phyloP scores from a whole-genome alignment of 2,329 filamentous ascomycete species.

The Aspergillus japonicus region DNA sequence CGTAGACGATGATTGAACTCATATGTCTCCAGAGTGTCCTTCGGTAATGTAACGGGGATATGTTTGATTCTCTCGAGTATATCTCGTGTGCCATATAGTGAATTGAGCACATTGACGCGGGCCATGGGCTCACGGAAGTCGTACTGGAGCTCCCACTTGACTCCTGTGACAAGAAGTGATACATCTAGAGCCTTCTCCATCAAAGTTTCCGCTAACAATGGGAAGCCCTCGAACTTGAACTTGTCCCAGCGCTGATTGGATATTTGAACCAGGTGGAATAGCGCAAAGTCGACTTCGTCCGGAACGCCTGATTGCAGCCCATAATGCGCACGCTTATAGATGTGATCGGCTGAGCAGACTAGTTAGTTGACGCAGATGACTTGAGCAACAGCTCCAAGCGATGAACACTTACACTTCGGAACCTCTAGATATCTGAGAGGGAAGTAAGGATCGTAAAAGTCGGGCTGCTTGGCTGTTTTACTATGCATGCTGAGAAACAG shows the following conservation, averaged over 20 bases:
- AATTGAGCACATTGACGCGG: slow-evolving; percentile 60
- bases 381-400: neutral
- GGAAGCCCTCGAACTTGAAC: slow-evolving; percentile 90
- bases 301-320: slow-evolving; percentile 76
- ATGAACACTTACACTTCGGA: slow-evolving; percentile 33
- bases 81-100: slow-evolving; percentile 65
- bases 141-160: slow-evolving; percentile 79
- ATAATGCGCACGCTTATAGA: slow-evolving; percentile 84
- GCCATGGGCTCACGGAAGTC: slow-evolving; percentile 54
- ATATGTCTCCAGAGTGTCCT: slow-evolving; percentile 68
- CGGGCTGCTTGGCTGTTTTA: slow-evolving; percentile 34
- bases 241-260: slow-evolving; percentile 93
- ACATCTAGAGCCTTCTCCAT: slow-evolving; percentile 81
- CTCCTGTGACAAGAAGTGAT: slow-evolving; percentile 74
- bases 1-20: slow-evolving; percentile 69
- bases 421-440: slow-evolving; percentile 37
- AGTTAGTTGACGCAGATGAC: slow-evolving; percentile 12
- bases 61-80: slow-evolving; percentile 69
- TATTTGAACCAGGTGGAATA: slow-evolving; percentile 93
- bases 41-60: slow-evolving; percentile 59
- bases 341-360: slow-evolving; percentile 52
- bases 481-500: slow-evolving; percentile 31
- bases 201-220: slow-evolving; percentile 81
- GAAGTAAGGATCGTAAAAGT: slow-evolving; percentile 41
- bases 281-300: slow-evolving; percentile 84